A percentile compares a stretch with the other conserved stretches of the same genome.
These are phyloP conservation scores for Hyphodiscus hymeniophilus DNA, from an alignment of 495 filamentous ascomycete species.

Conservation along the genomic window DNA sequence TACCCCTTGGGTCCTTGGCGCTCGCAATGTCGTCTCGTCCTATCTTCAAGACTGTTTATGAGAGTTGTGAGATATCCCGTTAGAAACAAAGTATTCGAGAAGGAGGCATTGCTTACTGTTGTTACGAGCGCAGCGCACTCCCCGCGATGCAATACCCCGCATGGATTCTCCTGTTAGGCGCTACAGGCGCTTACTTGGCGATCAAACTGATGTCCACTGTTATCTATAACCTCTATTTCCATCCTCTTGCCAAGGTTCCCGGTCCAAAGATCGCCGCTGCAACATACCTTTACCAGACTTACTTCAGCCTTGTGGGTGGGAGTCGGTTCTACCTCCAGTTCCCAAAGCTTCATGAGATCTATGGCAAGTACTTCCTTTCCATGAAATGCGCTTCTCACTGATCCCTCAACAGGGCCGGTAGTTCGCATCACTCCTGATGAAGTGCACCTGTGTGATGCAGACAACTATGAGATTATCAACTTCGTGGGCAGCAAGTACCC, in stretches of 20 bases:
- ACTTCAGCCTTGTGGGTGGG: slow-evolving; percentile 3
- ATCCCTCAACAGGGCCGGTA: slow-evolving; percentile 32
- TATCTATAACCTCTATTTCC: slow-evolving; percentile 40
- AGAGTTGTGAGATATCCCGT: too few relatives aligned
- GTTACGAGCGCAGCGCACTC: too few relatives aligned
- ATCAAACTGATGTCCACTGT: slow-evolving; percentile 4
- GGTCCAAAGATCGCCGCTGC: slow-evolving; percentile 44
- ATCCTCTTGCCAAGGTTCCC: slow-evolving; percentile 40
- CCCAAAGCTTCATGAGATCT: slow-evolving; percentile 10
- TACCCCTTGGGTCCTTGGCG: too few relatives aligned
- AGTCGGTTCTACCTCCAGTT: slow-evolving; percentile 10
- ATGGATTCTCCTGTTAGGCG: too few relatives aligned
- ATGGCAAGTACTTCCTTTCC: slow-evolving; percentile 8
- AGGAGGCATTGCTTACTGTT: too few relatives aligned
- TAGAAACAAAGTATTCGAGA: too few relatives aligned
- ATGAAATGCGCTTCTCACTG: neutral
- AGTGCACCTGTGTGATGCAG: slow-evolving; percentile 15
- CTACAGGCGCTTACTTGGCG: too few relatives aligned
- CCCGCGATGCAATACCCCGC: neutral
- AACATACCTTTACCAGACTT: slow-evolving; percentile 32
- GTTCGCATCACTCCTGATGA: slow-evolving; percentile 51
- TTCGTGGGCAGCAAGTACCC: slow-evolving; percentile 23
- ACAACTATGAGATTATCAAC: slow-evolving; percentile 23
- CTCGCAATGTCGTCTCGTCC: too few relatives aligned
- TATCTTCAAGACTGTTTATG: too few relatives aligned